Conservation (phyloP, 805 yeast species). For the Danielia oregonensis region DNA sequence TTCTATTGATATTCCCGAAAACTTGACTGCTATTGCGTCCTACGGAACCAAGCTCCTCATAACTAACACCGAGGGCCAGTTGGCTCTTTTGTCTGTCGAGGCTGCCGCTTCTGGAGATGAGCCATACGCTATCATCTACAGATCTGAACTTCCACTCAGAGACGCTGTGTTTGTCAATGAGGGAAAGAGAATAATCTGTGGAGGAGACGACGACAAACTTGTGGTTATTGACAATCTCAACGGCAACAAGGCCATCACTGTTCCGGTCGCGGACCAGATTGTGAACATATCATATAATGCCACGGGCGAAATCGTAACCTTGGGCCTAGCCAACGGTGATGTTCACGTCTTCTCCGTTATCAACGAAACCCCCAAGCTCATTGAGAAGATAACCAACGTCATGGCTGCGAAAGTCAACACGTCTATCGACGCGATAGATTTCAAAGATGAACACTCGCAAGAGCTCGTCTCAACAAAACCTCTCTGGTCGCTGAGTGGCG, state of each 20-base stretch:
- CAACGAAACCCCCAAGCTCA: conserved; percentile 51
- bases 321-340: conserved; percentile 58
- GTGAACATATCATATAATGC: conserved; percentile 52
- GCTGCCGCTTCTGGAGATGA: conserved; percentile 17
- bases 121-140: conserved; percentile 37
- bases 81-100: conserved; percentile 14
- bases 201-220: conserved; percentile 65
- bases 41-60: conserved; percentile 22
- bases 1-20: conserved; percentile 48
- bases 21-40: conserved; percentile 39
- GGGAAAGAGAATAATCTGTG: conserved; percentile 55
- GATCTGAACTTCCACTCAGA: conserved; percentile 46
- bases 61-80: conserved; percentile 41
- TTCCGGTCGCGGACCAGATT: conserved; percentile 51
- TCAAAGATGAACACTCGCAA: conserved; percentile 39
- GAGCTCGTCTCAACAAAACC: conserved; percentile 50
- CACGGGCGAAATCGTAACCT: conserved; percentile 54
- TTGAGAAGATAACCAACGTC: conserved; percentile 41
- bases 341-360: conserved; percentile 53
- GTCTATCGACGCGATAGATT: conserved; percentile 34
- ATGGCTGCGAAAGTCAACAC: conserved; percentile 36
- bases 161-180: conserved; percentile 57
- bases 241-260: conserved; percentile 26
- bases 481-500: conserved; percentile 72
- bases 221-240: conserved; percentile 40